Evolutionary conservation across 345 rosid species (phyloP).

Genomic region (Nephelium lappaceum): DNA sequence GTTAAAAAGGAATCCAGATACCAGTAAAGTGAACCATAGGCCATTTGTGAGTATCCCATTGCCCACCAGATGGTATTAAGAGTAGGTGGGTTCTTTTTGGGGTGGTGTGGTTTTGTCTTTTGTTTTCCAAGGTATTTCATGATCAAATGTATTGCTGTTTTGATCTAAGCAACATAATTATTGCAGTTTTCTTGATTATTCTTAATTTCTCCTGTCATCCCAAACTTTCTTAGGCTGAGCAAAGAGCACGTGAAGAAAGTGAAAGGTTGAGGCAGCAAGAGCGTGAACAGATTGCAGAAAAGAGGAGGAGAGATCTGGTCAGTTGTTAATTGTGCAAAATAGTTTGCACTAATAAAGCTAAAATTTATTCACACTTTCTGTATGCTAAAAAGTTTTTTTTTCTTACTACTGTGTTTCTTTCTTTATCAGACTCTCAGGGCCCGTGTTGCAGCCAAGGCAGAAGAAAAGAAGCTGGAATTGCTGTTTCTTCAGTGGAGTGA

Average conservation of each 20-base stretch:
- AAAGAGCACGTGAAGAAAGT: constrained; percentile 88
- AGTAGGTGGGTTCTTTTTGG: background rate
- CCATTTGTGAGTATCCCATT: background rate
- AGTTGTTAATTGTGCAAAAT: constrained; percentile 26
- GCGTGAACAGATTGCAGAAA: constrained; percentile 79
- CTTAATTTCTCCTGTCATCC: background rate
- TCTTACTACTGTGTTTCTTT: constrained; percentile 11
- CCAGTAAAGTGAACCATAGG: background rate
- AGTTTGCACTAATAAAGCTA: background rate
- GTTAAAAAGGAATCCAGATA: background rate
- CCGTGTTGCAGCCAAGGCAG: constrained; percentile 93
- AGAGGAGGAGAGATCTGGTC: constrained; percentile 92
- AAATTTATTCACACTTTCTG: constrained; percentile 1
- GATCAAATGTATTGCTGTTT: background rate
- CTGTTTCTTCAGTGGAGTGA: constrained; percentile 96
- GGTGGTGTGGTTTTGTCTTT: background rate
- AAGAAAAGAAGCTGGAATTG: constrained; percentile 94
- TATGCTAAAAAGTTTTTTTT: background rate
- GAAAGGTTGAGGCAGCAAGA: constrained; percentile 90
- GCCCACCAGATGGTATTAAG: background rate
- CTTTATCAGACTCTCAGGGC: constrained; percentile 76
- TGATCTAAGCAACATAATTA: background rate
- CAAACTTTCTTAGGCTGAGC: constrained; percentile 66
- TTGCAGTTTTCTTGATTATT: background rate
- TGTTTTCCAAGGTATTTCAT: background rate